A percentile compares a stretch with the other conserved stretches of the same genome.
phyloP scores from a whole-genome alignment of 352 stramenopile species.

The Globisporangium nagaii region DNA sequence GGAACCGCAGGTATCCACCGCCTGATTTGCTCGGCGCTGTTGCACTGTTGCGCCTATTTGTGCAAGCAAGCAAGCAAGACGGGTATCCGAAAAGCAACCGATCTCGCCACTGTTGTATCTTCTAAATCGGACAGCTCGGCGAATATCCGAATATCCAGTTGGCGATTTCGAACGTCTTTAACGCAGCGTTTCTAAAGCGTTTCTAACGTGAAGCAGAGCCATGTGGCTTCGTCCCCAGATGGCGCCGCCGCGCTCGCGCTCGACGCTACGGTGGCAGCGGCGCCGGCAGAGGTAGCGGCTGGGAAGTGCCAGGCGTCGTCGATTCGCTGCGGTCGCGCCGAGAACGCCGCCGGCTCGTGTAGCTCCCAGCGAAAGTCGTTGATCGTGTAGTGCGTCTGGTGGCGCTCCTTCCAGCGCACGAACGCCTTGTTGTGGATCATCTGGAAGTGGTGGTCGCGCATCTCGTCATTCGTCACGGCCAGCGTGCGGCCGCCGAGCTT shows the following conservation, averaged over 20 bases:
- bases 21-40: too few relatives aligned
- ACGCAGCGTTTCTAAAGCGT: neutral
- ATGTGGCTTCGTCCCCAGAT: conserved; percentile 30
- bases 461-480: conserved; percentile 98
- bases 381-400: conserved; percentile 92
- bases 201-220: conserved; percentile 43
- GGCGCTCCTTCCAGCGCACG: conserved; percentile 95
- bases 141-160: neutral
- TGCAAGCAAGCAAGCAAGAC: too few relatives aligned
- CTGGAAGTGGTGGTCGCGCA: conserved; percentile 99
- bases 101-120: neutral
- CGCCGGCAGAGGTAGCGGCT: neutral
- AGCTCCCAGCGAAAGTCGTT: conserved; percentile 34
- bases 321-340: conserved; percentile 48
- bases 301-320: conserved; percentile 72
- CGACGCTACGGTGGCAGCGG: too few relatives aligned
- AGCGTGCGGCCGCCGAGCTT: conserved; percentile 75
- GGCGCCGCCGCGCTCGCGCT: neutral
- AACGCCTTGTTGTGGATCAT: conserved; percentile 96
- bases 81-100: too few relatives aligned
- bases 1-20: neutral
- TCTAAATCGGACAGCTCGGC: neutral
- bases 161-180: neutral
- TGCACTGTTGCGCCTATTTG: too few relatives aligned
- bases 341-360: conserved; percentile 58